These are phyloP conservation scores for Mucor piriformis DNA, from an alignment of 371 early-diverging fungal species.

Conservation along the genomic window DNA sequence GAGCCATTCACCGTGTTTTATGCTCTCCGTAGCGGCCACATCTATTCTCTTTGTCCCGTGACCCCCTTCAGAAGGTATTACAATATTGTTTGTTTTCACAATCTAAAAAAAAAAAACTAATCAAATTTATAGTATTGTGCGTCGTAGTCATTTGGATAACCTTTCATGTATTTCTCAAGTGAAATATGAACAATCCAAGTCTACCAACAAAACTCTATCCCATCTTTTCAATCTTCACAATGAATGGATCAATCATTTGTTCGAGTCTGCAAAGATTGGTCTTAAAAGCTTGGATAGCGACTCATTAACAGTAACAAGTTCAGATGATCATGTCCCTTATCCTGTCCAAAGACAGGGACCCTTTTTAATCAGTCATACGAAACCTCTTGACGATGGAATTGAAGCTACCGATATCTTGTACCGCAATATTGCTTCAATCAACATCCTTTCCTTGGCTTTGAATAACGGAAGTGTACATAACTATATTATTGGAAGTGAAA, in stretches of 20 bases:
- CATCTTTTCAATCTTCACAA: constrained; percentile 38
- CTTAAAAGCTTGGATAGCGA: constrained; percentile 18
- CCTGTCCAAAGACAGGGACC: constrained; percentile 45
- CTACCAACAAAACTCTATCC: constrained; percentile 14
- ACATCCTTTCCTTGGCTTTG: constrained; percentile 31
- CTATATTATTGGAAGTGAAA: constrained; percentile 32
- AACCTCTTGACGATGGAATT: neutral
- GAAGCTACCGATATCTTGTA: constrained; percentile 37
- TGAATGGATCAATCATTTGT: constrained; percentile 37
- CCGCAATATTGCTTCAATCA: constrained; percentile 26
- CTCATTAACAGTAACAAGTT: constrained; percentile 20
- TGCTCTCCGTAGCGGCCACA: constrained; percentile 43
- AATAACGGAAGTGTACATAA: constrained; percentile 39
- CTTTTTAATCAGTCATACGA: constrained; percentile 25
- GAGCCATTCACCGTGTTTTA: constrained; percentile 50
- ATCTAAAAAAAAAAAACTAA: neutral
- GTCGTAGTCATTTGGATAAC: constrained; percentile 39
- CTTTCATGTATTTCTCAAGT: constrained; percentile 35
- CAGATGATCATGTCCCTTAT: constrained; percentile 17
- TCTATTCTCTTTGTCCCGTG: constrained; percentile 49
- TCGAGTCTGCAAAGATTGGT: constrained; percentile 24
- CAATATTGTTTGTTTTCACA: neutral
- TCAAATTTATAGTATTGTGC: constrained; percentile 26
- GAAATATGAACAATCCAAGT: constrained; percentile 27
- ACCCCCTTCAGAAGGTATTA: constrained; percentile 45